Conservation (phyloP, 768 basidiomycete species). For the Tricholoma sp. region DNA sequence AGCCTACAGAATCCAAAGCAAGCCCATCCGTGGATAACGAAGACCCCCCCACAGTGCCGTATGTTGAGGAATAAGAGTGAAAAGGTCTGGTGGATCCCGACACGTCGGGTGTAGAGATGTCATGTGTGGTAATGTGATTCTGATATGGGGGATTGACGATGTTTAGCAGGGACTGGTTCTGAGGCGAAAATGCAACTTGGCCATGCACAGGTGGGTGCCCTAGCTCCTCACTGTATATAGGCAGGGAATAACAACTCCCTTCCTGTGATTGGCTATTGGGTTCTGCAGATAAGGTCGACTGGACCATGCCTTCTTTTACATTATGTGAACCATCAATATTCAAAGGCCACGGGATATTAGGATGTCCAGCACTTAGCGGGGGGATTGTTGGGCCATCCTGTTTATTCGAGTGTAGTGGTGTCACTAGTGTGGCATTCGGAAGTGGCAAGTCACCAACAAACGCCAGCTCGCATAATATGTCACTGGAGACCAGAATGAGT, state of each 20-base stretch:
- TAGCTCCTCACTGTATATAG: slow-evolving; percentile 58
- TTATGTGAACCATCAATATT: slow-evolving; percentile 28
- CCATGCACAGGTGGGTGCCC: slow-evolving; percentile 44
- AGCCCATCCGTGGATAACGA: background rate
- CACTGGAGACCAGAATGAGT: slow-evolving; percentile 38
- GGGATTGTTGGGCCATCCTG: background rate
- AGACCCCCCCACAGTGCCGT: background rate
- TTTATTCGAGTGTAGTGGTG: slow-evolving; percentile 37
- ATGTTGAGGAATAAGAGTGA: background rate
- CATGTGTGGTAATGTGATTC: background rate
- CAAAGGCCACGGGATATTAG: background rate
- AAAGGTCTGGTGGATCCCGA: background rate
- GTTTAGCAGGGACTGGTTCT: background rate
- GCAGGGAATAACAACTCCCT: slow-evolving; percentile 29
- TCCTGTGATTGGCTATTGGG: background rate
- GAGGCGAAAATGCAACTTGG: slow-evolving; percentile 12
- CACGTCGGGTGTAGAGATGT: background rate
- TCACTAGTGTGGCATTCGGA: slow-evolving; percentile 52
- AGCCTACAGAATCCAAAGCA: background rate
- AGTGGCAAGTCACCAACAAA: slow-evolving; percentile 67
- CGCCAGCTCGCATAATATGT: slow-evolving; percentile 67
- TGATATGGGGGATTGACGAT: background rate
- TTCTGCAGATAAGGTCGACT: background rate
- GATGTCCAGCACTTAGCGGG: background rate
- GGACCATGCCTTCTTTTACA: slow-evolving; percentile 13